Base-by-base conservation (phyloP, 306 rosid species). In the Fagus sylvatica region DNA sequence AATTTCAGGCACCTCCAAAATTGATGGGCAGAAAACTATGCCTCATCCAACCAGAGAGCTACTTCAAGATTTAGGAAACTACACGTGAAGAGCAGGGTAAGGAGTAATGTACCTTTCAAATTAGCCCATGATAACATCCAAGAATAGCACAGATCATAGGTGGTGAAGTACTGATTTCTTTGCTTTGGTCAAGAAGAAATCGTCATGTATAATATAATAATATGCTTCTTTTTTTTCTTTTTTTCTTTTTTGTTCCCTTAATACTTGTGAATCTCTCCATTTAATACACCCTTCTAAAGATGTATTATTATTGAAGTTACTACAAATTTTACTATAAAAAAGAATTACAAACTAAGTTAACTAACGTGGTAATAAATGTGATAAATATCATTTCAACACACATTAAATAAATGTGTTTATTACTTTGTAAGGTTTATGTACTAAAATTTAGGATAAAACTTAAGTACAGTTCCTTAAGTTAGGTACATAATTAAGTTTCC, bases 1-100 rank as follows among this genome's bases (percentile, higher is more conserved):
- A 60, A 40, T 83, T 32, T 51, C 43, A 28, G 78, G 64, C 41
- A 74, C 74, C 32, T 64, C 75, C 28, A 42, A 54, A 61, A 75
- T 60, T 68, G 80, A 53, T 49, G 12, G 61, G 71, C 64, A 22
- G 65, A 79, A 71, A 55, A 36, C 10, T 36, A 64, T 53, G 71
- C 33, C 67, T 53, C 71, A 41, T 68, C 75, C 46, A 49, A 55
- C 74, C 61, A 56, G 15, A 22, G 16, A 19, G 36, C 76, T 48
- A 64, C 62, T 28, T 33, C 17, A 70, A 61, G 40, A 10, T 33
- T 7, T 16, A 60, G 62, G 54, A 12, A 51, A 73, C 32, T 33
- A 13, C 76, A 49, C 69, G 55, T 32, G 37, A 41, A 42, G 43
- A 73, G 53, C 22, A 11, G 8, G 19, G 51, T 32, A 53, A 32